These are phyloP conservation scores for Schizonepeta tenuifolia DNA, from an alignment of 257 asterid species.

Conservation along the genomic window DNA sequence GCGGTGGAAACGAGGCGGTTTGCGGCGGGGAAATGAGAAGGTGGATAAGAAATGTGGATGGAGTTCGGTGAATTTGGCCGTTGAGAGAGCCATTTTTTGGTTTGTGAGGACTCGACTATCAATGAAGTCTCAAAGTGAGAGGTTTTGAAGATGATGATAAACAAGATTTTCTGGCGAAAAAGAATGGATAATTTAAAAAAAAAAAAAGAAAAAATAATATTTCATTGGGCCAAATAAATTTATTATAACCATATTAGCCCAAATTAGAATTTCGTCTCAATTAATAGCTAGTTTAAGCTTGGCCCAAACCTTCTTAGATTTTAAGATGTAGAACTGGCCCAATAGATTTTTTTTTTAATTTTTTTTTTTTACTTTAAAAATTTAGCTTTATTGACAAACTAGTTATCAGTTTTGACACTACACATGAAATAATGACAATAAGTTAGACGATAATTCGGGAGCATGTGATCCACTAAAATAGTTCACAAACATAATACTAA, in stretches of 20 bases:
- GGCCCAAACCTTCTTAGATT: background rate
- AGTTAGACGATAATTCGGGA: too few relatives aligned
- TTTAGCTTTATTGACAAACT: too few relatives aligned
- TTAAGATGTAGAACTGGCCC: background rate
- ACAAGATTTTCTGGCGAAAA: slow-evolving; percentile 35
- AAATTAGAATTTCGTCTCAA: background rate
- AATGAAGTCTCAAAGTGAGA: slow-evolving; percentile 29
- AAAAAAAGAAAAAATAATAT: background rate
- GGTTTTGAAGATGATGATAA: slow-evolving; percentile 40
- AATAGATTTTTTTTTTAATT: too few relatives aligned
- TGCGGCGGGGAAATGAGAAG: slow-evolving; percentile 49
- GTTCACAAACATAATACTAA: too few relatives aligned
- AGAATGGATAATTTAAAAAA: background rate
- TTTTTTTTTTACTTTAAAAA: too few relatives aligned
- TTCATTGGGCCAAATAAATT: slow-evolving; percentile 1
- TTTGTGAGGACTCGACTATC: slow-evolving; percentile 34
- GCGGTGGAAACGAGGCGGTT: slow-evolving; percentile 46
- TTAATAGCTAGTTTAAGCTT: background rate
- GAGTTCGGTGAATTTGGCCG: slow-evolving; percentile 74
- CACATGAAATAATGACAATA: too few relatives aligned
- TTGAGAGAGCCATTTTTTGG: slow-evolving; percentile 60
- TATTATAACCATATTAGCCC: background rate
- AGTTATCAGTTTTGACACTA: too few relatives aligned
- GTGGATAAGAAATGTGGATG: slow-evolving; percentile 56
- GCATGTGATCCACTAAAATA: too few relatives aligned